These are phyloP conservation scores for Tephrocybe rancida DNA, from an alignment of 768 basidiomycete species.

Conservation along the genomic window DNA sequence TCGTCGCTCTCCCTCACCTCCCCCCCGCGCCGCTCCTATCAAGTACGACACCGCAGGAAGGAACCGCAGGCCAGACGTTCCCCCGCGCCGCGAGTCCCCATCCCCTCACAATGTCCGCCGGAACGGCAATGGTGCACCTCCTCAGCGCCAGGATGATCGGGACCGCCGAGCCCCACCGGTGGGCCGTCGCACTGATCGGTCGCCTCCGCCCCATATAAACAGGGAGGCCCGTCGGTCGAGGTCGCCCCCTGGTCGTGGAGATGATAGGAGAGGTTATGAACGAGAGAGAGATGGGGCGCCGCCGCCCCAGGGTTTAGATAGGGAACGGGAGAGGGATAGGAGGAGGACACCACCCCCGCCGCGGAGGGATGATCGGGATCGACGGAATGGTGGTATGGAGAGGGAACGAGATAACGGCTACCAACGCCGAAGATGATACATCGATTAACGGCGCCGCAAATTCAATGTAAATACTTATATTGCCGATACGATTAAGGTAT, in stretches of 20 bases:
- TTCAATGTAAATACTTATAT: neutral
- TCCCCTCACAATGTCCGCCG: slow-evolving; percentile 19
- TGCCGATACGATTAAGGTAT: neutral
- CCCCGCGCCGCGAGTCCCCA: slow-evolving; percentile 14
- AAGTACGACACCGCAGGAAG: slow-evolving; percentile 3
- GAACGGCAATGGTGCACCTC: slow-evolving; percentile 4
- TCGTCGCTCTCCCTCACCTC: slow-evolving; percentile 12
- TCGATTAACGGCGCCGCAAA: neutral
- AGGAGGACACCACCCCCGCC: slow-evolving; percentile 11
- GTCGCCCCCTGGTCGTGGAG: slow-evolving; percentile 19
- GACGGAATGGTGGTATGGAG: slow-evolving; percentile 9
- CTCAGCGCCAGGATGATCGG: slow-evolving; percentile 7
- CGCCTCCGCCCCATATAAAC: slow-evolving; percentile 25
- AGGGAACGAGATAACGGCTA: slow-evolving; percentile 18
- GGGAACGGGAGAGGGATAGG: slow-evolving; percentile 12
- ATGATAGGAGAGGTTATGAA: slow-evolving; percentile 12
- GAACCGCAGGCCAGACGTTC: slow-evolving; percentile 14
- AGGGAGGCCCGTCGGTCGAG: slow-evolving; percentile 21
- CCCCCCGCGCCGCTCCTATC: slow-evolving; percentile 7
- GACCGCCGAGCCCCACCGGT: slow-evolving; percentile 10
- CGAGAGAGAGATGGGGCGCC: slow-evolving; percentile 12
- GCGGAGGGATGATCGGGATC: slow-evolving; percentile 11
- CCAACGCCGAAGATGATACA: slow-evolving; percentile 17
- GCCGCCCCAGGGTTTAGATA: slow-evolving; percentile 7
- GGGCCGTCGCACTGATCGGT: neutral